A percentile compares a stretch with the other conserved stretches of the same genome.
phyloP scores from a whole-genome alignment of 2,329 filamentous ascomycete genomes.

The Hymenoscyphus fraxineus region DNA sequence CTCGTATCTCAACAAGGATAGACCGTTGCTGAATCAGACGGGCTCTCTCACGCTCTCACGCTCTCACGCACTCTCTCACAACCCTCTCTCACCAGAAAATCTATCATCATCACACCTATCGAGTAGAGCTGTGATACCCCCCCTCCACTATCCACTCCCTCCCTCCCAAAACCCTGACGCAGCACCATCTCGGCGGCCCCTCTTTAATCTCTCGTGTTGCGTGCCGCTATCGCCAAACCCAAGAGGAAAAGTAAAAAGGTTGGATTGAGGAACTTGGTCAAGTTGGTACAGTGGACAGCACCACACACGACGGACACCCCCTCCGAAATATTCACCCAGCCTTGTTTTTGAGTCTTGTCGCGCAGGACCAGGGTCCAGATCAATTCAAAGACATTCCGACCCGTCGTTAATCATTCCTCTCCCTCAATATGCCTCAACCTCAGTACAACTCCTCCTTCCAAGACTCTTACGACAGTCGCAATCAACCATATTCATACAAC shows the following conservation, averaged over 20 bases:
- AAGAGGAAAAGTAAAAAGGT: not conserved
- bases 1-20: not conserved
- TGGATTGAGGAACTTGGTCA: not conserved
- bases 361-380: not conserved
- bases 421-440: slow-evolving; percentile 3
- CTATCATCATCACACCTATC: not conserved
- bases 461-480: slow-evolving; percentile 13
- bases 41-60: not conserved
- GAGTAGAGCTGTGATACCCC: not conserved
- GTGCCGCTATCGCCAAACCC: not conserved
- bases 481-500: slow-evolving; percentile 10
- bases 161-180: not conserved
- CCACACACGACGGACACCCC: not conserved
- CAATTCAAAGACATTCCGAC: not conserved
- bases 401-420: not conserved
- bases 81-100: not conserved
- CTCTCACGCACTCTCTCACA: not conserved
- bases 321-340: not conserved
- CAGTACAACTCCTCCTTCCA: slow-evolving; percentile 22
- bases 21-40: not conserved
- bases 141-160: not conserved
- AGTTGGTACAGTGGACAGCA: not conserved
- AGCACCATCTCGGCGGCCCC: not conserved
- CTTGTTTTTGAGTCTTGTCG: not conserved
- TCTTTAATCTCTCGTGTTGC: not conserved